phyloP scores from a whole-genome alignment of 352 stramenopile species.

The Pythium brassicae region DNA sequence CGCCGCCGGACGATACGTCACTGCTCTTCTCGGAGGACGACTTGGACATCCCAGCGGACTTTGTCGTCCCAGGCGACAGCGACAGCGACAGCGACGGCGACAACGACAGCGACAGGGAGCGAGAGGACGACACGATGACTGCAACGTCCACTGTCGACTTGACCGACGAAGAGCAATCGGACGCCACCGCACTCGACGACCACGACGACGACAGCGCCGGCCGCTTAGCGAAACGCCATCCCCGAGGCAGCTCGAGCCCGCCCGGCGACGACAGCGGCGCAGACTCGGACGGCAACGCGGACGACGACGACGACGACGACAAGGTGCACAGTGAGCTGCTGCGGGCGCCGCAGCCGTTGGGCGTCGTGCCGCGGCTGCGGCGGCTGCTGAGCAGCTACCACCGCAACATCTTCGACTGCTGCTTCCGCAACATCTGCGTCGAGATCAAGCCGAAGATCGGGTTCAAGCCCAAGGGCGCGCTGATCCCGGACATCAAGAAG shows the following conservation, averaged over 20 bases:
- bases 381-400: constrained; percentile 32
- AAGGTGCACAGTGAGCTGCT: constrained; percentile 10
- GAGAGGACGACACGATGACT: constrained; percentile 13
- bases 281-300: constrained; percentile 4
- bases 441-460: constrained; percentile 88
- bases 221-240: too few relatives aligned
- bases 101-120: too few relatives aligned
- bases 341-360: constrained; percentile 3
- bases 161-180: constrained; percentile 30
- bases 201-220: constrained; percentile 1
- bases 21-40: constrained; percentile 35
- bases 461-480: constrained; percentile 55
- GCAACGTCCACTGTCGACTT: constrained; percentile 21
- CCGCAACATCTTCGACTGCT: constrained; percentile 79
- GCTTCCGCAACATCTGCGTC: constrained; percentile 82
- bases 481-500: constrained; percentile 58
- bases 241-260: not conserved
- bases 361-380: constrained; percentile 11
- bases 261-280: constrained; percentile 9
- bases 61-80: constrained; percentile 18
- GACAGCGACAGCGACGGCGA: constrained; percentile 16
- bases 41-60: constrained; percentile 13
- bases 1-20: constrained; percentile 39
- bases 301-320: constrained; percentile 21
- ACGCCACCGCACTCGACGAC: constrained; percentile 10